Base-by-base conservation (phyloP, 2,329 filamentous ascomycete species). In the Aspergillus terreus region DNA sequence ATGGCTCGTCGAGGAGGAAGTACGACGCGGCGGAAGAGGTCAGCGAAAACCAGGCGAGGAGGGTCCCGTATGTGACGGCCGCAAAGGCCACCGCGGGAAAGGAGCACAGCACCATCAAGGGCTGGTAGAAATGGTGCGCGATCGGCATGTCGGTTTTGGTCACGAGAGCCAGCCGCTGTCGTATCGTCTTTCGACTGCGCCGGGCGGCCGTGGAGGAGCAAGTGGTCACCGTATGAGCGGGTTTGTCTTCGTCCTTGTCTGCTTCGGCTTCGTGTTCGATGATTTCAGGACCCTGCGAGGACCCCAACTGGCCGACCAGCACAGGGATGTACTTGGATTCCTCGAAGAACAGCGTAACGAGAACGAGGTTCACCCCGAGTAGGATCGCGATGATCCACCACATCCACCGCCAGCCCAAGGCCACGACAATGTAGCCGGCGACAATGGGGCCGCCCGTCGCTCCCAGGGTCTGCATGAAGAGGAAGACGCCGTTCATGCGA, bases 1-100 rank as follows among this genome's bases (percentile, higher is more conserved):
- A 76, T 0, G 73, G 71, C 4, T 65, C 60, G 1, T 61, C 35
- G 12, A 69, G 58, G 58, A 78, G 67, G 50, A 66, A 70, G 1
- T 62, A 66, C 9, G 69, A 70, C 17, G 65, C 58, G 1, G 63
- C 63, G 0, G 70, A 70, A 3, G 64, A 64, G 48, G 74, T 64
- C 27, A 77, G 64, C 2, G 68, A 68, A 4, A 64, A 62, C 61
- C 65, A 73, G 4, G 69, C 69, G 1, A 75, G 57, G 14, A 74
- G 53, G 5, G 69, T 63, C 2, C 70, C 72, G 21, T 73, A 74
- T 27, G 69, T 63, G 1, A 76, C 17, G 2, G 69, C 67, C 5
- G 68, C 71, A 46, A 71, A 75, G 36, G 69, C 49, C 21, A 75
- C 68, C 2, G 70, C 71, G 2, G 91, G 91, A 6, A 76, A 69